Evolutionary conservation across 2,329 filamentous ascomycete genomes (phyloP), one percentile per base, ranked within the genome.

Genomic region (Cryphonectria japonica): DNA sequence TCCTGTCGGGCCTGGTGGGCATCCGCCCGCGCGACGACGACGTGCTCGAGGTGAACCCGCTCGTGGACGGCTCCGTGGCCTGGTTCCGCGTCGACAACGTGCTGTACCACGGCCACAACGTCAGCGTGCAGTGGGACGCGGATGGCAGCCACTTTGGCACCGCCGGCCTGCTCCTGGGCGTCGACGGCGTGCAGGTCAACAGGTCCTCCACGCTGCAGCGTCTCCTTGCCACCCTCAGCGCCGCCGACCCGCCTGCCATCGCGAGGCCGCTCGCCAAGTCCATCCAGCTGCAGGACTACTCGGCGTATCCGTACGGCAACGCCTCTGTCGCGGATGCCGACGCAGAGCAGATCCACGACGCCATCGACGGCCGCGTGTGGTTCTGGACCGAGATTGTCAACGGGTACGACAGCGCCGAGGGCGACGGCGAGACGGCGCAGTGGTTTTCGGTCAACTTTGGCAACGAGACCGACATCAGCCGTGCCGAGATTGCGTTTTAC

Each of bases 41-140:
- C 69, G 74, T 78, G 0, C 76, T 84, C 1, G 81, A 82, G 68
- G 78, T 84, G 26, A 82, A 82, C 69, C 82, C 82, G 0, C 76
- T 82, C 1, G 77, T 79, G 0, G 77, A 79, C n/a, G 71, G 72
- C 32, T 73, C 76, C 19, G 77, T 83, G 2, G 73, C 76, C 0
- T 83, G 80, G 74, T 84, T 84, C 78, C 80, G 82, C 8, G 78
- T 80, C 1, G 81, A 84, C 69, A 76, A 78, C 29, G 77, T 83
- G 19, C 71, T 79, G 3, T 84, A 84, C 73, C 82, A 84, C 72
- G 82, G 82, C 3, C 79, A 80, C 68, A 78, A 79, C 16, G 74
- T 84, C 32, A 78, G 79, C 22, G 78, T 84, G 0, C 80, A 83
- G 72, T 84, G 82, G 82, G 82, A 84, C 37, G 76, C 75, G 0